Base-by-base conservation (phyloP, 2,329 filamentous ascomycete genomes). In the Alternaria arbusti region DNA sequence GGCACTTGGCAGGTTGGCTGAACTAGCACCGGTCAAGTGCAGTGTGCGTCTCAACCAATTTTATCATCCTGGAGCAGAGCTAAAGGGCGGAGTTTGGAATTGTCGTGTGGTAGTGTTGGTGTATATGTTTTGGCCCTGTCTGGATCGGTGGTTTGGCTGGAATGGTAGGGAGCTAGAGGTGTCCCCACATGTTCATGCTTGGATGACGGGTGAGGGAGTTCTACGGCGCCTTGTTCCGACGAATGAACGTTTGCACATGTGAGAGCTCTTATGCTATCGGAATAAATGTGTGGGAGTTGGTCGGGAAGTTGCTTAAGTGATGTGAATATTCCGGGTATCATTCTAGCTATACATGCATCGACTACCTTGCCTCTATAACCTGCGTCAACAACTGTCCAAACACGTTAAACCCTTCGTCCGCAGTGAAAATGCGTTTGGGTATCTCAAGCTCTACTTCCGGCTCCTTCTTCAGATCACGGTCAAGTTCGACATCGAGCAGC, bases 361-460 rank as follows among this genome's bases (percentile, higher is more conserved):
- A 59, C 67, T 72, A 78, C 26, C 56, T 67, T 28, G 70, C 60
- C 59, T 76, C 72, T 15, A 76, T 65, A 7, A 78, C 78, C 25
- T 74, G 73, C 13, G 69, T 65, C 51, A 81, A 70, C 30, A 81
- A 64, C 54, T 71, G 65, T 6, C 78, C 79, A 1, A 81, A 56
- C 8, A 66, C 57, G 15, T 72, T 74, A 6, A 80, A 46, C 0
- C 70, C 76, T 17, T 78, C 74, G n/a, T 78, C 76, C 7, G 75
- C 71, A 8, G 80, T 84, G 56, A 97, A 91, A 44, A 97, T 91
- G 70, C 86, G 89, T 83, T 96, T 96, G 8, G 95, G 94, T 67
- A 99, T 97, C 80, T 96, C 92, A 80, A 92, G 97, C 79, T 98
- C 96, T 54, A 98, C 89, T 12, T 96, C 93, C 0, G 95, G 94